Base-by-base conservation (phyloP, 2,329 filamentous ascomycete species). In the Alternaria infectoria region DNA sequence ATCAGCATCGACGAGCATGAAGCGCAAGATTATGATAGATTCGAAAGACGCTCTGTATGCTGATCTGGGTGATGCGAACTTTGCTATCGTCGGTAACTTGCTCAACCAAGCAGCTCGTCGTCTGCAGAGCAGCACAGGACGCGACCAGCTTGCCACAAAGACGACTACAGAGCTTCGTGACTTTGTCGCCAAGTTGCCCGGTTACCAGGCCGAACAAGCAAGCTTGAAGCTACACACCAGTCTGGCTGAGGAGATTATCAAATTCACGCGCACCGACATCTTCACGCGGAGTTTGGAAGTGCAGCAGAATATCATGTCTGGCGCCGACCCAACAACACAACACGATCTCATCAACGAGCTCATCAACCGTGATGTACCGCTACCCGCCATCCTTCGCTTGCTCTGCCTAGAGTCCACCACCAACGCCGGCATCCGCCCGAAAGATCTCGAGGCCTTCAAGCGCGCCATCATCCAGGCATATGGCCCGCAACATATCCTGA, bases 191-290 rank as follows among this genome's bases (percentile, higher is more conserved):
- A 97, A 96, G 77, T 84, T 99, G 25, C 95, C 96, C 0, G 90
- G 90, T 11, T 97, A 96, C 73, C 95, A 98, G 80, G 90, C 93
- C 50, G 96, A 99, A 78, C 93, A 97, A 74, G 91, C 95, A 70
- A 96, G 92, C 73, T 83, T 97, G n/a, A 93, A 96, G 67, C 88
- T 95, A 28, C 96, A 99, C 75, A 97, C 94, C 2, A 92, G 91
- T 8, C 86, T 99, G 47, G 93, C 94, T 1, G 96, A 98, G 81
- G 95, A 97, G 69, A 96, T 99, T 57, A 94, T 97, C 85, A 96
- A 96, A 75, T 89, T 93, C 73, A 99, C 96, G 1, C 88, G 92
- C 54, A 91, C 93, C 17, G 95, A 98, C 73, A 88, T 92, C 61
- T 99, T 99, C 83, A 92, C 91, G 68, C 91, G 92, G 64, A 84